Percentiles rank a stretch among this genome's conserved stretches.
These are phyloP conservation scores for Leccinum pachyderme DNA, from an alignment of 1,284 basidiomycete genomes.

Conservation along the genomic window DNA sequence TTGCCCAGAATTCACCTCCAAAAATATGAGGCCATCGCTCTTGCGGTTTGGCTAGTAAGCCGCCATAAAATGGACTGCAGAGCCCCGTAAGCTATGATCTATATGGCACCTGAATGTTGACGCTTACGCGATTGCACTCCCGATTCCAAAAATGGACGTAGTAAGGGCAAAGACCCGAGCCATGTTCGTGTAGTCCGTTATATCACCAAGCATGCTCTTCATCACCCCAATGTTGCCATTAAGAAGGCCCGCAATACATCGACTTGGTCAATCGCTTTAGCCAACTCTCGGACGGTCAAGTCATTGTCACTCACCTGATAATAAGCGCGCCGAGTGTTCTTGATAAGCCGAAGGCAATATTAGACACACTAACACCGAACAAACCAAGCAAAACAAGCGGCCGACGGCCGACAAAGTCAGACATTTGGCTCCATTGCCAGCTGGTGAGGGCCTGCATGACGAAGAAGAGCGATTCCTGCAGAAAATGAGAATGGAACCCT, in stretches of 20 bases:
- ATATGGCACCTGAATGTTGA: neutral
- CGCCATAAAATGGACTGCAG: slow-evolving; percentile 49
- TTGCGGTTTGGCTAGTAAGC: slow-evolving; percentile 44
- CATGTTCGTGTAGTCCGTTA: slow-evolving; percentile 44
- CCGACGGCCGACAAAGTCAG: slow-evolving; percentile 69
- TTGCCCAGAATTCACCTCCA: slow-evolving; percentile 44
- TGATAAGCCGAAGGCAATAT: slow-evolving; percentile 72
- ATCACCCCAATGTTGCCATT: slow-evolving; percentile 40
- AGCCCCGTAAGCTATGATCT: slow-evolving; percentile 42
- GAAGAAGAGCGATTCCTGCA: slow-evolving; percentile 71
- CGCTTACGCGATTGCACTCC: slow-evolving; percentile 30
- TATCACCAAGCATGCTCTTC: slow-evolving; percentile 48
- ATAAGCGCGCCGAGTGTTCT: slow-evolving; percentile 62
- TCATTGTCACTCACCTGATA: slow-evolving; percentile 43
- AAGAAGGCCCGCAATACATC: slow-evolving; percentile 37
- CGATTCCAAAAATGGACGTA: slow-evolving; percentile 25
- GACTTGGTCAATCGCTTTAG: slow-evolving; percentile 21
- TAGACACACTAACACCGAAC: slow-evolving; percentile 62
- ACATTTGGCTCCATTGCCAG: slow-evolving; percentile 71
- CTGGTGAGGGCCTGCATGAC: slow-evolving; percentile 68
- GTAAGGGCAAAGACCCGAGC: slow-evolving; percentile 29
- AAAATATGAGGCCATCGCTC: slow-evolving; percentile 48
- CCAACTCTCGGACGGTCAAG: neutral
- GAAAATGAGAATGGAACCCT: neutral
- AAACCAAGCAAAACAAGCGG: slow-evolving; percentile 69